phyloP scores from a whole-genome alignment of 1,284 basidiomycete species.

The Porogramme epimiltina region DNA sequence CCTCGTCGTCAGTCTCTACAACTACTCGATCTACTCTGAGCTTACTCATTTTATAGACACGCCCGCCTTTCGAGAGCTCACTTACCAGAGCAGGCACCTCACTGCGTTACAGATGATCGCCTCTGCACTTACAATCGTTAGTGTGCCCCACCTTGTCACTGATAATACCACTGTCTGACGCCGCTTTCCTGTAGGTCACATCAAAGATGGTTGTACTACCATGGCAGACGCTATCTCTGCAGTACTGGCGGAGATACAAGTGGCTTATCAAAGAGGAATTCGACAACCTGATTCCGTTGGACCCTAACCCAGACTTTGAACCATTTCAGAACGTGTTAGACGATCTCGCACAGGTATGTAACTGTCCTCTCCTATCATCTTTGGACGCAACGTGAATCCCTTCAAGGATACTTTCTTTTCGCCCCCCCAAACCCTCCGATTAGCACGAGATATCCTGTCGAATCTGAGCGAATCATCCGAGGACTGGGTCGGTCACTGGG shows the following conservation, averaged over 20 bases:
- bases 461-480: slow-evolving; percentile 4
- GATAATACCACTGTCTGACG: background rate
- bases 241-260: slow-evolving; percentile 68
- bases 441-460: slow-evolving; percentile 19
- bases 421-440: slow-evolving; percentile 11
- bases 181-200: slow-evolving; percentile 30
- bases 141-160: slow-evolving; percentile 38
- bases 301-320: slow-evolving; percentile 19
- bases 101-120: slow-evolving; percentile 47
- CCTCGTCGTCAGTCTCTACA: slow-evolving; percentile 37
- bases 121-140: slow-evolving; percentile 21
- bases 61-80: slow-evolving; percentile 45
- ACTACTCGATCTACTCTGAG: background rate
- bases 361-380: too few relatives aligned
- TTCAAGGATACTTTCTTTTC: slow-evolving; percentile 20
- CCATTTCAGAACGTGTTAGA: slow-evolving; percentile 9
- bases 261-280: slow-evolving; percentile 64
- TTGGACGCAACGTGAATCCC: background rate
- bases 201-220: slow-evolving; percentile 35
- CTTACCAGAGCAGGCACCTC: slow-evolving; percentile 50
- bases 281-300: slow-evolving; percentile 17
- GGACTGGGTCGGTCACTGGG: slow-evolving; percentile 19
- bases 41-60: slow-evolving; percentile 37
- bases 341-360: slow-evolving; percentile 13
- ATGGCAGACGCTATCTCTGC: slow-evolving; percentile 42